A percentile compares a stretch with the other conserved stretches of the same genome.
These are phyloP conservation scores for Neonectria faginata DNA, from an alignment of 2,329 filamentous ascomycete species.

Conservation along the genomic window DNA sequence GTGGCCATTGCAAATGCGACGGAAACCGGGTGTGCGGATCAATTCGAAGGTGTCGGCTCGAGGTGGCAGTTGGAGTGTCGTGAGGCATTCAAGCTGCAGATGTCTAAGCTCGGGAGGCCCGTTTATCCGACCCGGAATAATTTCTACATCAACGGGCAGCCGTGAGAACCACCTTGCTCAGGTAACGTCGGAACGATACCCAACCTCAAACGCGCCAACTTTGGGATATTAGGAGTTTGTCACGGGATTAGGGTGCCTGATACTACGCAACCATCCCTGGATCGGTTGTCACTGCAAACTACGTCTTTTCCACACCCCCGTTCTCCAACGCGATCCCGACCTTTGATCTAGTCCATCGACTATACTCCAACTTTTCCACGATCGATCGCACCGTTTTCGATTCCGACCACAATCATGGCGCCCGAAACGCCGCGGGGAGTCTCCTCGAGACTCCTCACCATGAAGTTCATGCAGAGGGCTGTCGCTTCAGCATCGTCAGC, in stretches of 20 bases:
- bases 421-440: conserved; percentile 72
- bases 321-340: background rate
- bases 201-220: background rate
- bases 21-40: conserved; percentile 43
- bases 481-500: conserved; percentile 68
- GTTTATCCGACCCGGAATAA: conserved; percentile 45
- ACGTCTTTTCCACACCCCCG: background rate
- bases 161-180: background rate
- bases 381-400: conserved; percentile 1
- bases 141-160: conserved; percentile 29
- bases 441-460: conserved; percentile 89
- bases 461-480: conserved; percentile 98
- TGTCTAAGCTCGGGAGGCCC: conserved; percentile 25
- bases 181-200: background rate
- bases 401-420: conserved; percentile 51
- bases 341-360: background rate
- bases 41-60: conserved; percentile 42
- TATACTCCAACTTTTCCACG: background rate
- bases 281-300: background rate
- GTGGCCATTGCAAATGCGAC: conserved; percentile 53
- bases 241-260: background rate
- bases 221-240: background rate
- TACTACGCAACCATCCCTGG: background rate
- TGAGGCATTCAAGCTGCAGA: conserved; percentile 42
- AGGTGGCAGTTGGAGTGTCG: conserved; percentile 33